These are phyloP conservation scores for Neoscytalidium dimidiatum DNA, from an alignment of 2,329 filamentous ascomycete genomes.

Conservation along the genomic window DNA sequence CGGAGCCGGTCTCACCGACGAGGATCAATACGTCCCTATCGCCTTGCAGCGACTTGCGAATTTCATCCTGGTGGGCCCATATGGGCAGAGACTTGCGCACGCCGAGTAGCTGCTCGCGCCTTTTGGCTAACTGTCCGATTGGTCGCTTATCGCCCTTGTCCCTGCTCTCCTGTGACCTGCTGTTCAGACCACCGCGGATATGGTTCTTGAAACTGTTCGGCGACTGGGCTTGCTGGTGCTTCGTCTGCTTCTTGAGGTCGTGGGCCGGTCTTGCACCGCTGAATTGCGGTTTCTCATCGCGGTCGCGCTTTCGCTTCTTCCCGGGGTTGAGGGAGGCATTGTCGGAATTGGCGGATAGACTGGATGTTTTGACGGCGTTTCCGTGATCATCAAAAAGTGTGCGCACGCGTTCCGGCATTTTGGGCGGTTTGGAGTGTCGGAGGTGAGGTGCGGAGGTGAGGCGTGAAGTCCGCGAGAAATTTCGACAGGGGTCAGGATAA, in stretches of 20 bases:
- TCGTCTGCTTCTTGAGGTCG: not conserved
- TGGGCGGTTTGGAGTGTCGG: slow-evolving; percentile 20
- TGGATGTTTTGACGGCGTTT: slow-evolving; percentile 22
- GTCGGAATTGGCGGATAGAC: not conserved
- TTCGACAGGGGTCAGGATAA: slow-evolving; percentile 19
- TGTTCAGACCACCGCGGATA: not conserved
- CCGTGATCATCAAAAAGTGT: slow-evolving; percentile 39
- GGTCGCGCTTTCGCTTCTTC: slow-evolving; percentile 36
- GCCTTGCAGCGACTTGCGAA: slow-evolving; percentile 62
- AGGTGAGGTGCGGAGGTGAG: not conserved
- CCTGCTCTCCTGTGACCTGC: not conserved
- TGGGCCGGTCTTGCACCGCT: slow-evolving; percentile 3
- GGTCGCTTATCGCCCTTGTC: not conserved
- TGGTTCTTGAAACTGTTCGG: not conserved
- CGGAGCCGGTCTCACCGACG: slow-evolving; percentile 91
- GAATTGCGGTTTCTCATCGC: not conserved
- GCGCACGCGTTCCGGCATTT: slow-evolving; percentile 46
- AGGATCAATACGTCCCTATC: slow-evolving; percentile 76
- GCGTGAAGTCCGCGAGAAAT: slow-evolving; percentile 10
- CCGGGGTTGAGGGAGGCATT: slow-evolving; percentile 22
- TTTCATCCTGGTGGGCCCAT: slow-evolving; percentile 71
- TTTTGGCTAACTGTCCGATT: slow-evolving; percentile 37
- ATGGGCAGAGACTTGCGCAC: slow-evolving; percentile 74
- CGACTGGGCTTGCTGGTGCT: not conserved
- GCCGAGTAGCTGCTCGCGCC: slow-evolving; percentile 49